Evolutionary conservation across 306 rosid species (phyloP), one percentile per base, ranked within the genome.

Genomic region (Alnus glutinosa): DNA sequence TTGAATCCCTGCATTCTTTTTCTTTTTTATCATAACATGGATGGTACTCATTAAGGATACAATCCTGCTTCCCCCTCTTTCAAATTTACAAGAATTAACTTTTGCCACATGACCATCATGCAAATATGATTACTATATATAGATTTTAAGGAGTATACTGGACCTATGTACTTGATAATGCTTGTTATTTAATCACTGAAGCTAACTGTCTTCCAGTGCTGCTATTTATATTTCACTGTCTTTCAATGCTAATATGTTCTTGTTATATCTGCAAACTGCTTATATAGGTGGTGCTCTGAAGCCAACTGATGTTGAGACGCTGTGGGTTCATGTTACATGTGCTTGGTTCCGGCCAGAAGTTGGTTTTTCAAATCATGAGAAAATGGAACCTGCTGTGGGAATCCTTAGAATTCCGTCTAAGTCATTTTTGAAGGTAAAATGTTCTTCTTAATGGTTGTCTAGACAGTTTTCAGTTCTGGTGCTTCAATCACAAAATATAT

Each of bases 371-470:
- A 81, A 95, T 80, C 91, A 87, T 50, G 94, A 86, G 87, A 86
- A 74, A 83, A 95, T 95, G 99, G 98, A 95, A 82, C 99, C 99
- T 77, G 99, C 99, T 47, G 75, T 82, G 51, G 99, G 99, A 86
- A 89, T 95, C 83, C 97, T 90, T 61, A 86, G 78, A 89, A 88
- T 95, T 83, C 97, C 98, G 70, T 79, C 94, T 16, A 81, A 61
- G 78, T 78, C 93, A 64, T 93, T 95, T 82, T 78, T 85, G 77
- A 95, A 95, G 98, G 99, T 95, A 85, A 77, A 55, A 37, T 39
- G 61, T 42, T 50, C 18, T n/a, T 77, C 42, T 23, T 55, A 66
- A 71, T 13, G 76, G 42, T 30, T 32, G 30, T 49, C 47, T 74
- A 54, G 18, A 64, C 23, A 64, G 48, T 67, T 67, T 18, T n/a